Base-by-base conservation (phyloP, 331 rosid genomes). In the Cydonia oblonga region DNA sequence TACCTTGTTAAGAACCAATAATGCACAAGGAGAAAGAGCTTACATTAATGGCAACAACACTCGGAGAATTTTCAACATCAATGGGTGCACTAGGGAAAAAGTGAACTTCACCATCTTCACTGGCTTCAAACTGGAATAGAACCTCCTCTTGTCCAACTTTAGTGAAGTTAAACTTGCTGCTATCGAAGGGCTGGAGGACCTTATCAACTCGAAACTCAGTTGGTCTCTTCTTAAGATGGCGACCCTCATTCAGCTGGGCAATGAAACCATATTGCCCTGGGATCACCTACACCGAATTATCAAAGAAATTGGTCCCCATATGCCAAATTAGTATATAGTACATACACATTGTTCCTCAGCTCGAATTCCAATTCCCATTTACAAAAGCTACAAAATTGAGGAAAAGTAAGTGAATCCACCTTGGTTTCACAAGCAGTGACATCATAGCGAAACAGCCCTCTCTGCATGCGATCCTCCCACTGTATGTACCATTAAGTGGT, bases 211-310 rank as follows among this genome's bases (percentile, higher is more conserved):
- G 87, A 71, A 95, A 95, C 79, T 95, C 99, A 1, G 99, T 95
- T 29, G 99, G 99, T 52, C 99, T 81, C 87, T 95, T 95, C 97
- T 91, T 95, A 74, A 91, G 91, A 79, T 95, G 99, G 64, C 99
- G 99, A 40, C 99, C 99, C 88, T 95, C 97, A 1, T 95, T 95
- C 79, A 95, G 91, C 90, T 95, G 99, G 44, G 99, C 99, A 20
- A 95, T 78, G 85, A 95, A 95, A 63, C 99, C 96, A 69, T 64
- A 76, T 60, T 81, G 80, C 20, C 99, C 99, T 14, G 93, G 93
- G 79, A 91, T 95, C 68, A 91, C 93, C 99, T 95, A 81, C 72
- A 81, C 33, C 59, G 64, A 74, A 79, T 72, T 26, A 70, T 49
- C 64, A 60, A 73, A 67, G 15, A 71, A 72, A 57, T 70, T 80